A percentile compares a stretch with the other conserved stretches of the same genome.
These are phyloP conservation scores for Fusarium verrucosum DNA, from an alignment of 2,329 filamentous ascomycete species.

Conservation along the genomic window DNA sequence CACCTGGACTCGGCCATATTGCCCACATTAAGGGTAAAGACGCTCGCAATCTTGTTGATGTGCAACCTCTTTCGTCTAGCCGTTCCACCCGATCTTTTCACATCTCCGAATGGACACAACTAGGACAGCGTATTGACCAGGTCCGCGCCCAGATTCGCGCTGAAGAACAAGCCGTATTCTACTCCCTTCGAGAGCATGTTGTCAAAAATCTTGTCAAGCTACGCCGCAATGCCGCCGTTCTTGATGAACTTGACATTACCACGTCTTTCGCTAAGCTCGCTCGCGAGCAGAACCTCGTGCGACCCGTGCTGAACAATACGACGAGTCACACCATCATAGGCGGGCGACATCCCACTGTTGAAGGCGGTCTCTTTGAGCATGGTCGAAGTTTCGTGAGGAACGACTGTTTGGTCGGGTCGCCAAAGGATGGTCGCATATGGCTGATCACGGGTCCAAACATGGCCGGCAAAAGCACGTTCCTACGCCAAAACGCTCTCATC, in stretches of 20 bases:
- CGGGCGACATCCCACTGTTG: constrained; percentile 92
- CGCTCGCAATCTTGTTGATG: constrained; percentile 51
- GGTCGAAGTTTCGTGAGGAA: constrained; percentile 86
- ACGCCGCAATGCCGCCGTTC: constrained; percentile 86
- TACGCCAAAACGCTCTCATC: constrained; percentile 94
- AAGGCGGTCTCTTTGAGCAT: constrained; percentile 79
- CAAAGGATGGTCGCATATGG: constrained; percentile 70
- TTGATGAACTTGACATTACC: constrained; percentile 92
- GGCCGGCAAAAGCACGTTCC: constrained; percentile 95
- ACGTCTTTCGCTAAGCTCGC: constrained; percentile 87
- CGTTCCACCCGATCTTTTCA: constrained; percentile 89
- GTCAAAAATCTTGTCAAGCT: constrained; percentile 85
- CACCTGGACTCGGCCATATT: constrained; percentile 85
- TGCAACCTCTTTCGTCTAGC: constrained; percentile 72
- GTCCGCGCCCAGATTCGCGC: constrained; percentile 78
- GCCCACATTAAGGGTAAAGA: constrained; percentile 90
- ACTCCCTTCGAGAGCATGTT: constrained; percentile 76
- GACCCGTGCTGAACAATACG: constrained; percentile 75
- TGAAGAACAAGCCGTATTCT: constrained; percentile 86
- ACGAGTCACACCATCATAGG: constrained; percentile 79
- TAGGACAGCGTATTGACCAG: constrained; percentile 83
- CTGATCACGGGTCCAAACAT: constrained; percentile 90
- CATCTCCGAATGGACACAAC: constrained; percentile 80
- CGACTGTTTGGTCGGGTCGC: constrained; percentile 82
- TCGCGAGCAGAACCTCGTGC: constrained; percentile 74